Conservation (phyloP, 2,329 filamentous ascomycete species). For the Fusarium dimerum region DNA sequence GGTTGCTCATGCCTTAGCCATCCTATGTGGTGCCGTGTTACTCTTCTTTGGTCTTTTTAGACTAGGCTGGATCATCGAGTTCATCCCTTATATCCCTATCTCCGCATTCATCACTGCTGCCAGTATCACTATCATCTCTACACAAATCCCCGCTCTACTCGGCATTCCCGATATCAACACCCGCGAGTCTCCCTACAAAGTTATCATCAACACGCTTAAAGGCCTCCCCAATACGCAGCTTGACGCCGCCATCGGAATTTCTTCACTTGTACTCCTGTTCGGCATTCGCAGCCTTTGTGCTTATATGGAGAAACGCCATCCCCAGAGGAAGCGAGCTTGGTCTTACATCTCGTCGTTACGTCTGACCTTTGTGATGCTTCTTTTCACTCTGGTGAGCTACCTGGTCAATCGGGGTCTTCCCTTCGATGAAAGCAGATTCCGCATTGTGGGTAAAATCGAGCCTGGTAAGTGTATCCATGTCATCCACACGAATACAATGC, state of each 20-base stretch:
- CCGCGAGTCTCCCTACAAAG: slow-evolving; percentile 45
- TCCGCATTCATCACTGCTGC: slow-evolving; percentile 53
- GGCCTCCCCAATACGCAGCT: slow-evolving; percentile 47
- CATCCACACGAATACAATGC: neutral
- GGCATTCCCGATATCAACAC: slow-evolving; percentile 48
- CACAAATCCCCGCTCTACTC: slow-evolving; percentile 46
- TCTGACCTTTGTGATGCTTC: slow-evolving; percentile 72
- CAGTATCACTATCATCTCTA: slow-evolving; percentile 51
- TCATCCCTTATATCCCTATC: slow-evolving; percentile 52
- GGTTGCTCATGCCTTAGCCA: slow-evolving; percentile 45
- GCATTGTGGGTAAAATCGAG: slow-evolving; percentile 66
- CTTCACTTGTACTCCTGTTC: slow-evolving; percentile 67
- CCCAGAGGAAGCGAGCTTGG: slow-evolving; percentile 62
- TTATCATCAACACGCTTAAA: slow-evolving; percentile 46
- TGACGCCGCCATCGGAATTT: slow-evolving; percentile 73
- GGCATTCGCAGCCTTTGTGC: slow-evolving; percentile 62
- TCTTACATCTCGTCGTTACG: slow-evolving; percentile 75
- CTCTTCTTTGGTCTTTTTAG: slow-evolving; percentile 47
- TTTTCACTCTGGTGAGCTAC: slow-evolving; percentile 75
- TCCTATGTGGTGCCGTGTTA: slow-evolving; percentile 47
- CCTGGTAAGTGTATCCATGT: slow-evolving; percentile 44
- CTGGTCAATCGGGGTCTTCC: slow-evolving; percentile 59
- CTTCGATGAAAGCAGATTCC: slow-evolving; percentile 54
- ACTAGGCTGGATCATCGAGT: slow-evolving; percentile 53
- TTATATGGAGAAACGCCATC: slow-evolving; percentile 60